Evolutionary conservation across 2,329 filamentous ascomycete genomes (phyloP), one percentile per base, ranked within the genome.

Genomic region (Zymoseptoria crescenta): DNA sequence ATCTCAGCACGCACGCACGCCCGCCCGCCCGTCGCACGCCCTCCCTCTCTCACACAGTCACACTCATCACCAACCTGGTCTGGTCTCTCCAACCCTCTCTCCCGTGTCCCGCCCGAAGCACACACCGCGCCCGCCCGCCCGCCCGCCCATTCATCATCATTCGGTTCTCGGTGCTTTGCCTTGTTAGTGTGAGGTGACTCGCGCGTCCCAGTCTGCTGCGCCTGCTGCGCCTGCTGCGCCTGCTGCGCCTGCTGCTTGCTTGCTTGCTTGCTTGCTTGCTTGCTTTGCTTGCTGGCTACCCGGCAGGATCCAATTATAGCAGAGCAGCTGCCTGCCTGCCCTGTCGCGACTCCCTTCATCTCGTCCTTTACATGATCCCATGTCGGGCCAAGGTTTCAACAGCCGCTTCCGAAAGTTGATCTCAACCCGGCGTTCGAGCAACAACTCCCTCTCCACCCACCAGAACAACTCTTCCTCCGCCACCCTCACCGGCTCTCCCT

Each of bases 361-460:
- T 88, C 83, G 82, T 89, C 85, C 35, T 45, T 45, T 45, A 45
- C 35, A 45, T 45, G 35, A 45, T 45, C 16, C 35, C 35, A 45
- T 45, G 35, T 45, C 35, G 35, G 35, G 35, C 35, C 35, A 45
- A 45, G 35, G 35, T 45, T 83, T 88, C 84, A 89, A 89, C 81
- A 83, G 84, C 75, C 85, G 87, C 77, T 84, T 90, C 75, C 88
- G 89, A 81, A 83, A 83, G 81, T 82, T 91, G 79, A 87, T 88
- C 78, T 87, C 87, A 78, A 89, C 88, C 83, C 86, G 88, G 77
- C 88, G 86, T 80, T 80, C 80, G 68, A 80, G 79, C 73, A 79
- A 74, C 73, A 74, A 68, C 56, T 65, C 61, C 56, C 59, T 89
- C 75, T 88, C 89, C 82, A 82, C 83, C 81, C 83, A 89, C 79